These are phyloP conservation scores for Fusarium piperis DNA, from an alignment of 2,329 filamentous ascomycete genomes.

Conservation along the genomic window DNA sequence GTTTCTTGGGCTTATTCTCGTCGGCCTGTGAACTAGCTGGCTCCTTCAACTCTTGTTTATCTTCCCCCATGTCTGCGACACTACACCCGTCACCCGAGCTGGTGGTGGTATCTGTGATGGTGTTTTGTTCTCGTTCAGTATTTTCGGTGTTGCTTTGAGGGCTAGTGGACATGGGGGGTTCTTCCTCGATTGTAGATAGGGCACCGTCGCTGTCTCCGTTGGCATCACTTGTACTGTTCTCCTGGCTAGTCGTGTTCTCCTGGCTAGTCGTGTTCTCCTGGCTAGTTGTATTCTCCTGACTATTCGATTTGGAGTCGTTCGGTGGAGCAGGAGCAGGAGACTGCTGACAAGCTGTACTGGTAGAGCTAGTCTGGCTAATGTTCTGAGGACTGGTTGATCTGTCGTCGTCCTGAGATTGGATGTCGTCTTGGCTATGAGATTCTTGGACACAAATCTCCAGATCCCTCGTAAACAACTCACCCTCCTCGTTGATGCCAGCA, in stretches of 20 bases:
- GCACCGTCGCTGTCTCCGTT: neutral
- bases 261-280: neutral
- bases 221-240: neutral
- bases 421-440: neutral
- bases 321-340: neutral
- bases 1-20: neutral
- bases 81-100: neutral
- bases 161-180: neutral
- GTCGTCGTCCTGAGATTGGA: neutral
- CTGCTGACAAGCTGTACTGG: neutral
- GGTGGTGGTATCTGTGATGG: neutral
- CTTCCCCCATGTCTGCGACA: neutral
- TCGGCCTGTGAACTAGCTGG: neutral
- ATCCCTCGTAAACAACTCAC: neutral
- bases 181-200: neutral
- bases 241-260: neutral
- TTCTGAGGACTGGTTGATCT: neutral
- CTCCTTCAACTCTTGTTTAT: neutral
- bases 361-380: neutral
- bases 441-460: neutral
- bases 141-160: neutral
- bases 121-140: neutral
- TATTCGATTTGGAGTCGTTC: neutral
- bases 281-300: neutral
- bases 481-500: neutral